Evolutionary conservation across 2,329 filamentous ascomycete species (phyloP).

Genomic region (Cyphellophora europaea): DNA sequence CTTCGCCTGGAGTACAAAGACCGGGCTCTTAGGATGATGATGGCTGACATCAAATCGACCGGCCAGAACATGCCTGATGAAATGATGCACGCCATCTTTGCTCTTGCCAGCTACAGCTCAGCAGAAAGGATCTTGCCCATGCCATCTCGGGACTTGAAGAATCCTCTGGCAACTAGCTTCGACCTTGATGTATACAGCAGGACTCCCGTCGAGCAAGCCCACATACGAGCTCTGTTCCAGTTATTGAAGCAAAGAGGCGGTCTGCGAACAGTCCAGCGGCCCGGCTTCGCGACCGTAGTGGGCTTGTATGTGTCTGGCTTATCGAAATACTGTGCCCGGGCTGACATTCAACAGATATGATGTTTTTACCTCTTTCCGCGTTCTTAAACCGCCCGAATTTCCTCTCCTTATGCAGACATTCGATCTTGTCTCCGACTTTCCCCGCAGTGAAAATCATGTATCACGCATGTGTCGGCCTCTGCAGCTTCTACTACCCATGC

Average conservation of each 20-base stretch:
- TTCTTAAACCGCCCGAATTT: slow-evolving; percentile 1
- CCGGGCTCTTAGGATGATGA: slow-evolving; percentile 6
- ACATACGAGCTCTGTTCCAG: slow-evolving; percentile 6
- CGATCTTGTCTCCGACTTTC: slow-evolving; percentile 1
- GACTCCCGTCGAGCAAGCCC: slow-evolving; percentile 6
- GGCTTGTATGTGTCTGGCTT: slow-evolving; percentile 5
- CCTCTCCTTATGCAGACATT: slow-evolving; percentile 2
- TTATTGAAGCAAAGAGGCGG: slow-evolving; percentile 9
- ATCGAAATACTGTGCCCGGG: neutral
- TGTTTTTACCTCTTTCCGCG: slow-evolving; percentile 3
- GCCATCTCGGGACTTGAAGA: slow-evolving; percentile 2
- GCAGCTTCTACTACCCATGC: neutral
- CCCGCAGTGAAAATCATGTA: neutral
- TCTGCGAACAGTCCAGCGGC: slow-evolving; percentile 6
- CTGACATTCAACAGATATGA: slow-evolving; percentile 1
- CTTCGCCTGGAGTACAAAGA: slow-evolving; percentile 7
- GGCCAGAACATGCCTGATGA: slow-evolving; percentile 4
- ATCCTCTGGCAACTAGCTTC: slow-evolving; percentile 4
- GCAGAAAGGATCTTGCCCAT: slow-evolving; percentile 5
- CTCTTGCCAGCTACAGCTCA: slow-evolving; percentile 7
- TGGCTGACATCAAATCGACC: slow-evolving; percentile 3
- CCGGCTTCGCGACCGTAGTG: slow-evolving; percentile 8
- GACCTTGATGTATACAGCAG: slow-evolving; percentile 8
- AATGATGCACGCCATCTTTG: slow-evolving; percentile 7
- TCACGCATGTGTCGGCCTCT: neutral